Conservation (phyloP, 306 rosid species). For the Canavalia ensiformis region DNA sequence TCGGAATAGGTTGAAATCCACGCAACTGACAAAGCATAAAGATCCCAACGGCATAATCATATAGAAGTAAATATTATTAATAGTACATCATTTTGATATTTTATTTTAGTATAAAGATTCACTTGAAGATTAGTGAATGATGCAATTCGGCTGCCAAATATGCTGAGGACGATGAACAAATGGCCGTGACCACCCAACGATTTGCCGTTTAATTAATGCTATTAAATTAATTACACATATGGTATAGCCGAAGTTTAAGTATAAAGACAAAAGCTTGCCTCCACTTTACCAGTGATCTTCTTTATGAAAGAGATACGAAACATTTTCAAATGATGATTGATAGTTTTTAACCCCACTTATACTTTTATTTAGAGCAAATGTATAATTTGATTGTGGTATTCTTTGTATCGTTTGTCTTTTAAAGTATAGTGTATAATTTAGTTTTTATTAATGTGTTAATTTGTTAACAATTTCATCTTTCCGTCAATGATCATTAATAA, state of each 20-base stretch:
- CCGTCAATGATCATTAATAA: no score
- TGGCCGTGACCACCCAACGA: constrained; percentile 13
- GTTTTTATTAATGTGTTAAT: no score
- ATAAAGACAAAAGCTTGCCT: constrained; percentile 43
- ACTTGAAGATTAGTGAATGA: constrained; percentile 24
- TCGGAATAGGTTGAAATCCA: constrained; percentile 37
- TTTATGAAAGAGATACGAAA: neutral
- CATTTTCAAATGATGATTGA: no score
- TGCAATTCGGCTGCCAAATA: constrained; percentile 46
- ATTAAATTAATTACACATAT: neutral
- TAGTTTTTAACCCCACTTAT: no score
- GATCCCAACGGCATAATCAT: constrained; percentile 41
- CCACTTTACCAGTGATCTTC: constrained; percentile 17
- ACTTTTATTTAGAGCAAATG: no score
- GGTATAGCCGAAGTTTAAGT: constrained; percentile 37
- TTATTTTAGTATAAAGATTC: neutral
- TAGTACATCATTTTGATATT: neutral
- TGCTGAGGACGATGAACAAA: constrained; percentile 34
- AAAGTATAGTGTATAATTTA: no score
- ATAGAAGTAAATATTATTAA: neutral
- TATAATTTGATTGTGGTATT: no score
- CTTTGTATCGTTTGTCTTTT: no score
- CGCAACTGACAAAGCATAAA: constrained; percentile 31
- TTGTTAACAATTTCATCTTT: no score
- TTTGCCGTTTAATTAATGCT: constrained; percentile 30